Evolutionary conservation across 2,329 filamentous ascomycete species (phyloP).

Genomic region (Lasiodiplodia hormozganensis): DNA sequence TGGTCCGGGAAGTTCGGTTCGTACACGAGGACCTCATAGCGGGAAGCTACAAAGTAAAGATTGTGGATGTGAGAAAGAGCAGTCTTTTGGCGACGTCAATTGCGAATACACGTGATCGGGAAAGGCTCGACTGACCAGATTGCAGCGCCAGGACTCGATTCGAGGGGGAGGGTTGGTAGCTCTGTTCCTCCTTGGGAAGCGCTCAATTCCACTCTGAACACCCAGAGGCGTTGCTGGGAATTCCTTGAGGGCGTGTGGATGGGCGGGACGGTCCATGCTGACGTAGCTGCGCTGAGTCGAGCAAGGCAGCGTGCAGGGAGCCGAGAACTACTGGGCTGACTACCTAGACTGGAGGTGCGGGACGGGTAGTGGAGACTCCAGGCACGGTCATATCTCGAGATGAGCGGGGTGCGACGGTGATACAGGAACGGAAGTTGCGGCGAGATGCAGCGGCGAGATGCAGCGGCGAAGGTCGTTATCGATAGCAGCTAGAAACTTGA

Average conservation of each 20-base stretch:
- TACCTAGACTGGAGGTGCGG: background rate
- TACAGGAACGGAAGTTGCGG: conserved; percentile 5
- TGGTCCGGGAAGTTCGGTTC: conserved; percentile 54
- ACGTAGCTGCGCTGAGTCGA: background rate
- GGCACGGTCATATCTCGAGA: background rate
- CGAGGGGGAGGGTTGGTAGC: conserved; percentile 28
- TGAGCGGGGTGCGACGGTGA: background rate
- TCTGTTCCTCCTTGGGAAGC: conserved; percentile 35
- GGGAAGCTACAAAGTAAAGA: conserved; percentile 57
- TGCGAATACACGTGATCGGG: conserved; percentile 11
- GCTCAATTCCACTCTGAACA: conserved; percentile 35
- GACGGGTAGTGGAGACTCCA: background rate
- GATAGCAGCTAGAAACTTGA: background rate
- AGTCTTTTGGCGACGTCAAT: conserved; percentile 40
- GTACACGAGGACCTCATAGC: conserved; percentile 50
- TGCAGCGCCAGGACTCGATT: conserved; percentile 50
- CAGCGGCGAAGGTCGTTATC: background rate
- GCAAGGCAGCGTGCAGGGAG: background rate
- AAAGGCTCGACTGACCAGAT: conserved; percentile 39
- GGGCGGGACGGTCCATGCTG: conserved; percentile 9
- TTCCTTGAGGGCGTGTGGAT: conserved; percentile 20
- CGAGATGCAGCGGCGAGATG: conserved; percentile 36
- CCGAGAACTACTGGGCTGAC: background rate
- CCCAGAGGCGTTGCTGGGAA: conserved; percentile 34
- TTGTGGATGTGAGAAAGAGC: conserved; percentile 55